Evolutionary conservation across 768 basidiomycete genomes (phyloP).

Genomic region (Naganishia onofrii): DNA sequence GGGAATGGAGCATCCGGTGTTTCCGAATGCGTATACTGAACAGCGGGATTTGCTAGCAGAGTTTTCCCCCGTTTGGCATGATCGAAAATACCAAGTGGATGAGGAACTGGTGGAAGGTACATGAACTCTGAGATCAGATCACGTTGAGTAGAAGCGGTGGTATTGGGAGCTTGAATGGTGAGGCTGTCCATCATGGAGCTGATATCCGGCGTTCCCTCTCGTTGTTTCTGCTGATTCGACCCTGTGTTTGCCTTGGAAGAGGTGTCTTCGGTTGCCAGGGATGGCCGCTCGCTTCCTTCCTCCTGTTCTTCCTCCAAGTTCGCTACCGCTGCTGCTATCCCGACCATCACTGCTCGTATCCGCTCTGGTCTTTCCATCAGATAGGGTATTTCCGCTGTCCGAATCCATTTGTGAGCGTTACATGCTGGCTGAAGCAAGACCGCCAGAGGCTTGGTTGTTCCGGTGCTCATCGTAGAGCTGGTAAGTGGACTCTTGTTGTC

Average conservation of each 20-base stretch:
- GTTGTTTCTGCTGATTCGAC: not conserved
- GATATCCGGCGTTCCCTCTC: conserved; percentile 26
- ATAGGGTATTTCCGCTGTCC: conserved; percentile 67
- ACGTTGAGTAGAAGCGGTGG: not conserved
- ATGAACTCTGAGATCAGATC: not conserved
- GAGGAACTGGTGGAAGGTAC: not conserved
- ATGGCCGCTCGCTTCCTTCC: not conserved
- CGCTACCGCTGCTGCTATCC: conserved; percentile 74
- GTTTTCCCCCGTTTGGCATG: conserved; percentile 33
- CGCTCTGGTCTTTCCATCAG: conserved; percentile 92
- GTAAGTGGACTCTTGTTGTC: not conserved
- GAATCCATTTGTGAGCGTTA: conserved; percentile 61
- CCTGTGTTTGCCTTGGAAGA: not conserved
- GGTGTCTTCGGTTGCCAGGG: not conserved
- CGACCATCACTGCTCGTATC: conserved; percentile 75
- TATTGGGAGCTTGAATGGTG: not conserved
- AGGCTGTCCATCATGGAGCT: conserved; percentile 18
- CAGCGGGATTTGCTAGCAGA: conserved; percentile 42
- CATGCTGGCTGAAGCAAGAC: conserved; percentile 53
- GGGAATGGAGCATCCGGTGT: conserved; percentile 39
- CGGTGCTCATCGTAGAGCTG: not conserved
- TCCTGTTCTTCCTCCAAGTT: conserved; percentile 63
- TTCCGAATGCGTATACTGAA: conserved; percentile 44
- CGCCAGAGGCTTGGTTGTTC: conserved; percentile 35
- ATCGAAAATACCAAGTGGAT: conserved; percentile 13